These are phyloP conservation scores for Sphaerobolus stellatus DNA, from an alignment of 1,284 basidiomycete genomes.

Conservation along the genomic window DNA sequence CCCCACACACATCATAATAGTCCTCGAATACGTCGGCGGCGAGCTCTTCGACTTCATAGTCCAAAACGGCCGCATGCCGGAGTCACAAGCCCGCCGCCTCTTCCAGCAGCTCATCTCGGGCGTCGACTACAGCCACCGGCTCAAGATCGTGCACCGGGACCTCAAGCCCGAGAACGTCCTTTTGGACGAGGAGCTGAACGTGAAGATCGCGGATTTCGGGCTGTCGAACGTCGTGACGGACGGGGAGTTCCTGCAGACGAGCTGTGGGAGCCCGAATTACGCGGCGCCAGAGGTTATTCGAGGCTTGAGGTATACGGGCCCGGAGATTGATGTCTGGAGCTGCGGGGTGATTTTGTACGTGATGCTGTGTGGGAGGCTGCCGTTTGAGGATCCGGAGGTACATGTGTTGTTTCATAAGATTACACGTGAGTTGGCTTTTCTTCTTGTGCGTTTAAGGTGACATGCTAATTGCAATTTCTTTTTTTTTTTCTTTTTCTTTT, in stretches of 20 bases:
- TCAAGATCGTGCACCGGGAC: conserved; percentile 95
- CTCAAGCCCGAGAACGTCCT: conserved; percentile 92
- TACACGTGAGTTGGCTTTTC: conserved; percentile 58
- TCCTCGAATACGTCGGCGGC: conserved; percentile 89
- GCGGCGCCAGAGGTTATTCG: conserved; percentile 95
- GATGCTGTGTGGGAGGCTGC: conserved; percentile 87
- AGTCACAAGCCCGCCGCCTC: conserved; percentile 82
- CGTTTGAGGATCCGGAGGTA: conserved; percentile 95
- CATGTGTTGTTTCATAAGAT: conserved; percentile 91
- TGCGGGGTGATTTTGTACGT: conserved; percentile 95
- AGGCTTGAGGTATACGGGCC: conserved; percentile 89
- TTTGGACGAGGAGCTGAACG: conserved; percentile 74
- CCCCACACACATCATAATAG: conserved; percentile 92
- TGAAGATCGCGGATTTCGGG: conserved; percentile 97
- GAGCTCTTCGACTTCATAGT: conserved; percentile 97
- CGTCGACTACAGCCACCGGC: conserved; percentile 91
- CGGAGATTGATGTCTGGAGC: conserved; percentile 96
- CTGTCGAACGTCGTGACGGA: conserved; percentile 92
- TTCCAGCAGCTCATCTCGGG: conserved; percentile 97
- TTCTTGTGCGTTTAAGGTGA: neutral
- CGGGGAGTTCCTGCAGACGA: conserved; percentile 92
- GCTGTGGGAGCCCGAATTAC: conserved; percentile 95
- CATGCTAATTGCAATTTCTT: neutral
- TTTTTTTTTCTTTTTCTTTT: conserved; percentile 7
- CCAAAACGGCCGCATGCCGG: conserved; percentile 82